Conservation (phyloP, 441 rosid species). For the Populus hybrid region DNA sequence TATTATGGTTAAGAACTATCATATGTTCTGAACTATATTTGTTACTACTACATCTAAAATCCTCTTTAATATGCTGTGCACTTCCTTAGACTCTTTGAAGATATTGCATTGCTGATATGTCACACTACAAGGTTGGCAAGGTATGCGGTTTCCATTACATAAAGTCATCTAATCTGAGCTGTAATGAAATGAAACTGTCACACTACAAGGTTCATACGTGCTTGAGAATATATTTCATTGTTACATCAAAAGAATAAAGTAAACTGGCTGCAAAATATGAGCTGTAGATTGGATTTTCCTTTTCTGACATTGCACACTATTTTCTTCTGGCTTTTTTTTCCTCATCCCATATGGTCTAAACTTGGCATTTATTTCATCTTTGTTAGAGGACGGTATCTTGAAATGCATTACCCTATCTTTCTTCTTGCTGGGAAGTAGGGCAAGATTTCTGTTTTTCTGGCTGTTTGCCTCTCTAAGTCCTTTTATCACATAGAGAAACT, state of each 20-base stretch:
- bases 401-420: neutral
- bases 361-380: neutral
- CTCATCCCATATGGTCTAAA: neutral
- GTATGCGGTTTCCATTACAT: slow-evolving; percentile 29
- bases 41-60: neutral
- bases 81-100: slow-evolving; percentile 45
- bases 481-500: neutral
- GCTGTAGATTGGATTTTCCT: neutral
- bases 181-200: neutral
- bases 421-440: neutral
- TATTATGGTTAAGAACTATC: too few species aligned
- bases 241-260: neutral
- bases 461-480: neutral
- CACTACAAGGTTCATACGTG: neutral
- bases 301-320: neutral
- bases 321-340: neutral
- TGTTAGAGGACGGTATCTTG: neutral
- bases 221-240: neutral
- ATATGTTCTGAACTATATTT: neutral
- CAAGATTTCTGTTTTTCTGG: neutral
- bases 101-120: slow-evolving; percentile 98
- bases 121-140: slow-evolving; percentile 86
- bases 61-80: slow-evolving; percentile 7
- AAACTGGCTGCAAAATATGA: neutral
- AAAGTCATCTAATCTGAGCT: neutral